Evolutionary conservation across 2,329 filamentous ascomycete genomes (phyloP).

Genomic region (Monosporascus ibericus): DNA sequence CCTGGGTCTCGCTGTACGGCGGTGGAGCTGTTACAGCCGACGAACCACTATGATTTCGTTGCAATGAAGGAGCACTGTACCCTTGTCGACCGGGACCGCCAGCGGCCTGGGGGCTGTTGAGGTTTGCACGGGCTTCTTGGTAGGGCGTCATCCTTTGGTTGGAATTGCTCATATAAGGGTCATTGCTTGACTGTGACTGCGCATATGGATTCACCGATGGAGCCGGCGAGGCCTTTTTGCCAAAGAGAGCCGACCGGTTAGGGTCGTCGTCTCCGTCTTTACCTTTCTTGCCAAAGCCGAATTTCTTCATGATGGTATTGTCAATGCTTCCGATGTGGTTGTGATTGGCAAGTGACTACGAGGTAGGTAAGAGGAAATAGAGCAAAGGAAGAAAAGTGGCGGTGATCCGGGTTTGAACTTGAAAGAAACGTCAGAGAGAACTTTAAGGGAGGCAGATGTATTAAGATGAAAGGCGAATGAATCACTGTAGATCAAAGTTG

Average conservation of each 20-base stretch:
- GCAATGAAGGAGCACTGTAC: slow-evolving; percentile 16
- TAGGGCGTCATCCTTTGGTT: slow-evolving; percentile 41
- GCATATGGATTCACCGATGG: slow-evolving; percentile 53
- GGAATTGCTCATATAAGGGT: slow-evolving; percentile 47
- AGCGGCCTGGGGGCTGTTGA: slow-evolving; percentile 23
- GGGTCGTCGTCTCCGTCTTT: slow-evolving; percentile 42
- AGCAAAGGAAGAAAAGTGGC: not conserved
- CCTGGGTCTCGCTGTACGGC: slow-evolving; percentile 23
- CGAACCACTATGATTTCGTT: slow-evolving; percentile 15
- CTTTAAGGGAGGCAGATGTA: not conserved
- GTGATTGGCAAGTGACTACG: not conserved
- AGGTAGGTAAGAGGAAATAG: not conserved
- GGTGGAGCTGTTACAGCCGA: slow-evolving; percentile 28
- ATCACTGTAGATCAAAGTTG: not conserved
- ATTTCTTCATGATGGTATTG: slow-evolving; percentile 48
- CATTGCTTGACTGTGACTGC: slow-evolving; percentile 37
- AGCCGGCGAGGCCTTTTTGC: slow-evolving; percentile 46
- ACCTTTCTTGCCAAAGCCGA: slow-evolving; percentile 51
- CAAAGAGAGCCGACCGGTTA: slow-evolving; percentile 46
- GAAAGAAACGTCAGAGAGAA: not conserved
- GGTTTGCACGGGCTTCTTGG: slow-evolving; percentile 34
- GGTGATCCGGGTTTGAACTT: not conserved
- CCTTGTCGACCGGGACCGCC: slow-evolving; percentile 31
- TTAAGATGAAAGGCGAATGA: not conserved
- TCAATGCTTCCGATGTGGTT: slow-evolving; percentile 1